phyloP scores from a whole-genome alignment of 2,329 filamentous ascomycete genomes.

The Periconia macrospinosa region DNA sequence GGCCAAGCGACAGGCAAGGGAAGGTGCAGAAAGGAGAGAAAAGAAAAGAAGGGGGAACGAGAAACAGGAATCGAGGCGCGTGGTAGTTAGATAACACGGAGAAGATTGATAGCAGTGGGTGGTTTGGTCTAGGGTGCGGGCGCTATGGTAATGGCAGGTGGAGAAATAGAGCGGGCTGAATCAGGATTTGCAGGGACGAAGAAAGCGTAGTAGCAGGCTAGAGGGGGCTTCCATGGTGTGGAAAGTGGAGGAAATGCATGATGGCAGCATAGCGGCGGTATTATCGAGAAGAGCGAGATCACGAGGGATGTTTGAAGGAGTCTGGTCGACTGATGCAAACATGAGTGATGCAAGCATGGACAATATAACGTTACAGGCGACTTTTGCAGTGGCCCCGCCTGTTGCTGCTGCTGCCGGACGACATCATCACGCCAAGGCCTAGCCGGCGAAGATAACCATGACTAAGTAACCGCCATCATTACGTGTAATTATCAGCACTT shows the following conservation, averaged over 20 bases:
- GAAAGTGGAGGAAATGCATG: neutral
- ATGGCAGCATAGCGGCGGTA: neutral
- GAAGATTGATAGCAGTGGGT: neutral
- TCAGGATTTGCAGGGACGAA: constrained; percentile 18
- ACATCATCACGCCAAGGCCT: neutral
- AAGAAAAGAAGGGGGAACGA: constrained; percentile 2
- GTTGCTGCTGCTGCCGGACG: neutral
- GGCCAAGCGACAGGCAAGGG: neutral
- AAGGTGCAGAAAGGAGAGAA: neutral
- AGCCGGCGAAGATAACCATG: neutral
- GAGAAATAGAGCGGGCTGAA: neutral
- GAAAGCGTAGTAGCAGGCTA: too few species aligned
- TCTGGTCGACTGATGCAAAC: too few species aligned
- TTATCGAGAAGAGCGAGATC: neutral
- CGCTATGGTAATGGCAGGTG: constrained; percentile 30
- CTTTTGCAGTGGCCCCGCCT: too few species aligned
- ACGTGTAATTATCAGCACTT: neutral
- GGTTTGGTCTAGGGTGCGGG: constrained; percentile 22
- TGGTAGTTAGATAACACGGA: constrained; percentile 6
- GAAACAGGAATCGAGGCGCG: constrained; percentile 1
- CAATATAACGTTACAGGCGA: too few species aligned
- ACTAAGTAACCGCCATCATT: neutral
- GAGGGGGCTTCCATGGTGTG: neutral
- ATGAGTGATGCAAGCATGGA: neutral
- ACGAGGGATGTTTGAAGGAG: neutral